Conservation (phyloP, 805 yeast genomes). For the Dipodascus geniculatus region DNA sequence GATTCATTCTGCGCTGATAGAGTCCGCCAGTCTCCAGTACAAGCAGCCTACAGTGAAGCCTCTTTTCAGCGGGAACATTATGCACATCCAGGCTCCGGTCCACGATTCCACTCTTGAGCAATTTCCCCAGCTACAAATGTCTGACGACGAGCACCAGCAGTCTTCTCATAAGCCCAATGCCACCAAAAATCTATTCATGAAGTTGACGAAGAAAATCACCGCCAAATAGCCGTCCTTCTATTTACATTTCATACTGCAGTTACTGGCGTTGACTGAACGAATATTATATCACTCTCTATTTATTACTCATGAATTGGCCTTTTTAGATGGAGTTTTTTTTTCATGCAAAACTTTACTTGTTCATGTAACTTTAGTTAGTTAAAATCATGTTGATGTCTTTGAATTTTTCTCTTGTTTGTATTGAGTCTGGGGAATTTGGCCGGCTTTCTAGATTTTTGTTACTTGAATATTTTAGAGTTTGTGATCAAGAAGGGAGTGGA, state of each 20-base stretch:
- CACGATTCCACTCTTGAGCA: background rate
- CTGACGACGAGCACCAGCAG: background rate
- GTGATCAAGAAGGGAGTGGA: no score
- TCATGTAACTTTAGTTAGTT: background rate
- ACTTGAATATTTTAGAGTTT: no score
- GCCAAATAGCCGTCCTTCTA: background rate
- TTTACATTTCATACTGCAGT: no score
- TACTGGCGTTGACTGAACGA: no score
- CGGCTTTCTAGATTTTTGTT: no score
- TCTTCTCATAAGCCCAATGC: background rate
- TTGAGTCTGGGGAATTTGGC: no score
- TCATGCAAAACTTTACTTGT: background rate
- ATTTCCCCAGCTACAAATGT: background rate
- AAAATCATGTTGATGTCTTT: background rate
- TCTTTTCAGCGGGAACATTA: background rate
- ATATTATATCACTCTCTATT: background rate
- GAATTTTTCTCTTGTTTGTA: no score
- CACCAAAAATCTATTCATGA: background rate
- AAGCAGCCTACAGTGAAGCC: background rate
- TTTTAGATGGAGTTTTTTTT: background rate
- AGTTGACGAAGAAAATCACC: background rate
- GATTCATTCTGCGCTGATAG: background rate
- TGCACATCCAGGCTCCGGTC: background rate
- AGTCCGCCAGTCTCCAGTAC: background rate
- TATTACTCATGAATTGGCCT: background rate